A percentile compares a stretch with the other conserved stretches of the same genome.
phyloP scores from a whole-genome alignment of 306 rosid species.

The Ziziphus jujuba region DNA sequence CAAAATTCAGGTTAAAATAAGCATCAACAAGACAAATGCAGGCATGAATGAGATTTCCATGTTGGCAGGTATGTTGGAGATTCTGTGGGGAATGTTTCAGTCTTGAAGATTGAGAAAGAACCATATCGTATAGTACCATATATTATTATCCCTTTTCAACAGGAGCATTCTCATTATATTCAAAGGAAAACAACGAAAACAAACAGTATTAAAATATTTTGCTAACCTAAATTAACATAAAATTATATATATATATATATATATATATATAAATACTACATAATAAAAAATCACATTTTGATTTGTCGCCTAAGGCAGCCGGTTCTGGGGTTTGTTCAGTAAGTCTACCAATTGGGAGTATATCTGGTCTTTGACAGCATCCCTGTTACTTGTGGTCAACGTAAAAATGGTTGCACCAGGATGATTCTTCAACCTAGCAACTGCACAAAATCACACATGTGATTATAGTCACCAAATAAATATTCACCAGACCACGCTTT shows the following conservation, averaged over 20 bases:
- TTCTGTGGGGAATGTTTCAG: conserved; percentile 64
- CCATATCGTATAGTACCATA: conserved; percentile 47
- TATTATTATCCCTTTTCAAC: too few relatives aligned
- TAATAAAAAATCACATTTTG: too few relatives aligned
- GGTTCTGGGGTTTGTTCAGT: conserved; percentile 34
- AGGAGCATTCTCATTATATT: too few relatives aligned
- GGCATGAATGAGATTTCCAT: conserved; percentile 10
- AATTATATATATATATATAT: too few relatives aligned
- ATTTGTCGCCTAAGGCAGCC: too few relatives aligned
- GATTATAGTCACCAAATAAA: neutral
- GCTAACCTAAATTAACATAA: too few relatives aligned
- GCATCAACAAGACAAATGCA: neutral
- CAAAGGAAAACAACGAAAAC: too few relatives aligned
- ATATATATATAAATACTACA: too few relatives aligned
- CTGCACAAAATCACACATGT: conserved; percentile 41
- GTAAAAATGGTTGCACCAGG: conserved; percentile 60
- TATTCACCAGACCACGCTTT: too few relatives aligned
- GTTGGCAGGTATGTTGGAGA: conserved; percentile 73
- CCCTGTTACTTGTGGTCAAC: conserved; percentile 59
- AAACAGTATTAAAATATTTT: too few relatives aligned
- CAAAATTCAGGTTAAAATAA: neutral
- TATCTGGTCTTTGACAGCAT: conserved; percentile 56
- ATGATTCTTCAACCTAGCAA: conserved; percentile 75
- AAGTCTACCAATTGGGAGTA: conserved; percentile 45
- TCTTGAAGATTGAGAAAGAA: conserved; percentile 66